Evolutionary conservation across 352 stramenopile species (phyloP).

Genomic region (Globisporangium spiculum): DNA sequence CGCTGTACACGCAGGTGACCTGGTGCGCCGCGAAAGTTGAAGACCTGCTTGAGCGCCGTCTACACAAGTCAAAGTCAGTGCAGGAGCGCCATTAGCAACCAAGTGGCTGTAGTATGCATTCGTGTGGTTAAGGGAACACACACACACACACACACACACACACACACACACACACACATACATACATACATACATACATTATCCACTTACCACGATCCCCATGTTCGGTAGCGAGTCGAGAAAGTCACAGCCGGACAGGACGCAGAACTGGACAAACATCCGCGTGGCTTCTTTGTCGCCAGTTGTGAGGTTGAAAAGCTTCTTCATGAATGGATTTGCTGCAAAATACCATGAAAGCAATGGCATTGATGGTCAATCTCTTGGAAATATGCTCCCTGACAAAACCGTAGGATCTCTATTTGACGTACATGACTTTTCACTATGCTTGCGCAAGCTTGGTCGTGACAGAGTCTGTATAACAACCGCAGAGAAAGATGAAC

Average conservation of each 20-base stretch:
- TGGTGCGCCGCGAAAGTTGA: conserved; percentile 63
- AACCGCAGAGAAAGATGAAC: not conserved
- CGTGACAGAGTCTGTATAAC: conserved; percentile 44
- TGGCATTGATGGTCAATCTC: not conserved
- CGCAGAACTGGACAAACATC: conserved; percentile 82
- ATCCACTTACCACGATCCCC: conserved; percentile 53
- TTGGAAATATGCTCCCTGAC: not conserved
- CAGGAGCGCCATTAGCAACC: no score
- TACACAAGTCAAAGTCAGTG: conserved; percentile 15
- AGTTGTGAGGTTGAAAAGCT: conserved; percentile 55
- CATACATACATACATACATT: no score
- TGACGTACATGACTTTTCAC: conserved; percentile 31
- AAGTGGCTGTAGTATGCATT: no score
- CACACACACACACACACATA: no score
- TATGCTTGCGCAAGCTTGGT: conserved; percentile 47
- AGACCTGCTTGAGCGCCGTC: conserved; percentile 74
- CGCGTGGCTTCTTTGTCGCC: conserved; percentile 55
- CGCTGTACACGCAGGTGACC: conserved; percentile 54
- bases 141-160: no score
- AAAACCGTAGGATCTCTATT: not conserved
- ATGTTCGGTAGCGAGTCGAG: conserved; percentile 76
- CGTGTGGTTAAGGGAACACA: no score
- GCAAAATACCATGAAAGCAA: not conserved
- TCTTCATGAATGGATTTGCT: conserved; percentile 59
- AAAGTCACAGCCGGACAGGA: conserved; percentile 73